These are phyloP conservation scores for Candida methanosorbosa DNA, from an alignment of 805 yeast genomes.

Conservation along the genomic window DNA sequence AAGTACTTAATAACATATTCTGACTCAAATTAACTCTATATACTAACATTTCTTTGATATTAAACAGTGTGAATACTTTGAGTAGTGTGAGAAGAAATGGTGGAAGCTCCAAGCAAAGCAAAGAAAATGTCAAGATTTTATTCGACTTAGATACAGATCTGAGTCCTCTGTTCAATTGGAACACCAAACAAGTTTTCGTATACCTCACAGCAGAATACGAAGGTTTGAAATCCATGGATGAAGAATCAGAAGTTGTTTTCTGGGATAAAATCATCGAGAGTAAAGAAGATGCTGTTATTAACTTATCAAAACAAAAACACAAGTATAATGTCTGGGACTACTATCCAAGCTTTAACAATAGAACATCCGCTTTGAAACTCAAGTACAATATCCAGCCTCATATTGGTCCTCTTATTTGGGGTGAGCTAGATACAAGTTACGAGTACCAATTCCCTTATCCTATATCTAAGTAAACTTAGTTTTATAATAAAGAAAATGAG, in stretches of 20 bases:
- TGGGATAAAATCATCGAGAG: slow-evolving; percentile 81
- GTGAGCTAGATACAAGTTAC: slow-evolving; percentile 33
- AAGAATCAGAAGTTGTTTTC: slow-evolving; percentile 53
- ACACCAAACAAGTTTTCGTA: slow-evolving; percentile 91
- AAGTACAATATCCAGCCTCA: slow-evolving; percentile 93
- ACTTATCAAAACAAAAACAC: slow-evolving; percentile 44
- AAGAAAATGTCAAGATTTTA: slow-evolving; percentile 62
- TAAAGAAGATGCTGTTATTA: slow-evolving; percentile 49
- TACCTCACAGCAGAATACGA: slow-evolving; percentile 82
- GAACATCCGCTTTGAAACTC: slow-evolving; percentile 58
- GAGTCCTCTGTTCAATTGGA: slow-evolving; percentile 84
- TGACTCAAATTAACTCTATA: slow-evolving; percentile 13
- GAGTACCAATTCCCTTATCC: slow-evolving; percentile 13
- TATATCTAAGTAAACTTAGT: neutral
- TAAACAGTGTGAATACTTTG: slow-evolving; percentile 18
- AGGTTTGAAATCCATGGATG: slow-evolving; percentile 27
- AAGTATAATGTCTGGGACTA: slow-evolving; percentile 88
- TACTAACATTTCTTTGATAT: neutral
- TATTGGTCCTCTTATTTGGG: slow-evolving; percentile 73
- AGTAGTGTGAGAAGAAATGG: slow-evolving; percentile 36
- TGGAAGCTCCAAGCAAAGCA: slow-evolving; percentile 53
- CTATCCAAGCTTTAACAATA: slow-evolving; percentile 48
- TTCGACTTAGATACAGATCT: slow-evolving; percentile 76
- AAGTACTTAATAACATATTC: slow-evolving; percentile 20
- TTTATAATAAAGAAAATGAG: too few relatives aligned